Percentiles rank a stretch among this genome's conserved stretches.
Evolutionary conservation across 2,329 filamentous ascomycete species (phyloP).

Genomic region (Ceratocystis colombiana): DNA sequence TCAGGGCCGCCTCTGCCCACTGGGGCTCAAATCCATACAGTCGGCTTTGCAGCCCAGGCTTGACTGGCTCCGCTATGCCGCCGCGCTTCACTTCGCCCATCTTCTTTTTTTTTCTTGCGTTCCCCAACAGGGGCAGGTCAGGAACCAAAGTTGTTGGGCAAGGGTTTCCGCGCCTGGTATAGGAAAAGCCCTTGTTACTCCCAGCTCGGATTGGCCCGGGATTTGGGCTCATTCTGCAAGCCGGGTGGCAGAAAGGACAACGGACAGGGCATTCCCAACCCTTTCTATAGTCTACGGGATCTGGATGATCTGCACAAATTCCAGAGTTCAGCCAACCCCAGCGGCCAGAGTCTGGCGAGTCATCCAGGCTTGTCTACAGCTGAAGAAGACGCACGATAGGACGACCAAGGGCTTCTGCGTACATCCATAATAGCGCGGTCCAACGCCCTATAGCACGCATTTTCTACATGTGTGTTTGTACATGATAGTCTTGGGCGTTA

Average conservation of each 20-base stretch:
- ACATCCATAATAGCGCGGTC: neutral
- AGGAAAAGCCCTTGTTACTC: neutral
- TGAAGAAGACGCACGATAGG: neutral
- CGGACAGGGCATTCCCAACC: neutral
- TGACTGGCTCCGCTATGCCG: neutral
- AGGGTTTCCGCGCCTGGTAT: neutral
- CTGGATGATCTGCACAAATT: neutral
- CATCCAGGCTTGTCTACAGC: too few species aligned
- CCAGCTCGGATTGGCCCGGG: conserved; percentile 6
- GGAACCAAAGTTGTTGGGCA: neutral
- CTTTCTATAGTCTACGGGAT: neutral
- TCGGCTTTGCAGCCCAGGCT: neutral
- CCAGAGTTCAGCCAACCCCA: neutral
- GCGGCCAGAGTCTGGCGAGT: neutral
- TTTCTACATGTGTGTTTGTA: too few species aligned
- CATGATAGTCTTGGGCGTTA: too few species aligned
- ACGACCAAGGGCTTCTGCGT: neutral
- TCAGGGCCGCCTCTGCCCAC: neutral
- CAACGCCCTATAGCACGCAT: too few species aligned
- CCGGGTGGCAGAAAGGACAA: conserved; percentile 3
- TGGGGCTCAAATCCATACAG: neutral
- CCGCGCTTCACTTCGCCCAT: neutral
- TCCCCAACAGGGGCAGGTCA: neutral
- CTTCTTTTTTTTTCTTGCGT: neutral
- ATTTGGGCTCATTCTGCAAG: neutral